Evolutionary conservation across 345 rosid genomes (phyloP).

Genomic region (sweet orange (Citrus sinensis)): DVS_A1.0 CM039165.1:24711501-24712000

Average conservation of each 20-base stretch:
- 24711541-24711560: background rate
- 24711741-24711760: slow-evolving; percentile 95
- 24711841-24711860: background rate
- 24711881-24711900: background rate
- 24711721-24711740: slow-evolving; percentile 86
- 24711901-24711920: background rate
- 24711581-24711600: slow-evolving; percentile 28
- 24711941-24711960: background rate
- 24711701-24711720: slow-evolving; percentile 67
- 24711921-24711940: background rate
- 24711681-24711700: slow-evolving; percentile 30
- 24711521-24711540: background rate
- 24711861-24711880: background rate
- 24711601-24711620: slow-evolving; percentile 28
- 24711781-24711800: background rate
- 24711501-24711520: slow-evolving; percentile 22
- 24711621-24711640: slow-evolving; percentile 44
- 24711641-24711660: slow-evolving; percentile 33
- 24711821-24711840: background rate
- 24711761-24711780: slow-evolving; percentile 70
- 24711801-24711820: background rate
- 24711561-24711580: slow-evolving; percentile 11
- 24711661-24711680: slow-evolving; percentile 33
- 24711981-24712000: background rate
- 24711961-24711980: background rate